These are phyloP conservation scores for Akanthomyces uredinophilus DNA, from an alignment of 2,329 filamentous ascomycete genomes.

Conservation along the genomic window DNA sequence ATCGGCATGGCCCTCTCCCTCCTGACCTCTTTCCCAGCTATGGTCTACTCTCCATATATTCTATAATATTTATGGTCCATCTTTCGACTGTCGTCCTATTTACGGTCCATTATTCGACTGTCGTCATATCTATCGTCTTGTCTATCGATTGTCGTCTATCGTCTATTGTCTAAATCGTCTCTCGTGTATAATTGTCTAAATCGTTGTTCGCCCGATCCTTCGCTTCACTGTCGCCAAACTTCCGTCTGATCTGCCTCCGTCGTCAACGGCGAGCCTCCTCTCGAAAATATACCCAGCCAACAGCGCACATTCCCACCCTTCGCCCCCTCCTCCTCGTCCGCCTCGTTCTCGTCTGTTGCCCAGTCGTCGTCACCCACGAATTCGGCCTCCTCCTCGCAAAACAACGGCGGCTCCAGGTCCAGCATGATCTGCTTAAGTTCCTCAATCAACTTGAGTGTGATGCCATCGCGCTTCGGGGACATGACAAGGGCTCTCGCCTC, in stretches of 20 bases:
- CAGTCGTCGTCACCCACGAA: constrained; percentile 70
- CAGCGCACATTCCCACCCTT: constrained; percentile 47
- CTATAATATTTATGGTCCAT: not conserved
- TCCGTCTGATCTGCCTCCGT: not conserved
- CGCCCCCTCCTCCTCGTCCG: constrained; percentile 38
- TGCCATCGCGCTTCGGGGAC: constrained; percentile 70
- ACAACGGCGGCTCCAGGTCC: constrained; percentile 39
- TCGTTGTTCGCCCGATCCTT: not conserved
- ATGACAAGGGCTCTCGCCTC: constrained; percentile 69
- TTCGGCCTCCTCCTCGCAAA: constrained; percentile 54
- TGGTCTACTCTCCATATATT: not conserved
- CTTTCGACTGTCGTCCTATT: not conserved
- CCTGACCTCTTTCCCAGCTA: not conserved
- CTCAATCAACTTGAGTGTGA: constrained; percentile 55
- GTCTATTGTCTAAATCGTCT: not conserved
- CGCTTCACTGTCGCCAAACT: not conserved
- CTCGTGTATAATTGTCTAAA: not conserved
- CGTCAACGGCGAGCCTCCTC: constrained; percentile 24
- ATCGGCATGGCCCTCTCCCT: not conserved
- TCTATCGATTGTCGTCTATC: not conserved
- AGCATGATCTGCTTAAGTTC: constrained; percentile 60
- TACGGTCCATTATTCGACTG: not conserved
- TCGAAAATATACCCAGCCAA: constrained; percentile 61
- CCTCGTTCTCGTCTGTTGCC: constrained; percentile 48
- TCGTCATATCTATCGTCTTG: not conserved